phyloP scores from a whole-genome alignment of 2,329 filamentous ascomycete genomes.

The Claviceps arundinis region DNA sequence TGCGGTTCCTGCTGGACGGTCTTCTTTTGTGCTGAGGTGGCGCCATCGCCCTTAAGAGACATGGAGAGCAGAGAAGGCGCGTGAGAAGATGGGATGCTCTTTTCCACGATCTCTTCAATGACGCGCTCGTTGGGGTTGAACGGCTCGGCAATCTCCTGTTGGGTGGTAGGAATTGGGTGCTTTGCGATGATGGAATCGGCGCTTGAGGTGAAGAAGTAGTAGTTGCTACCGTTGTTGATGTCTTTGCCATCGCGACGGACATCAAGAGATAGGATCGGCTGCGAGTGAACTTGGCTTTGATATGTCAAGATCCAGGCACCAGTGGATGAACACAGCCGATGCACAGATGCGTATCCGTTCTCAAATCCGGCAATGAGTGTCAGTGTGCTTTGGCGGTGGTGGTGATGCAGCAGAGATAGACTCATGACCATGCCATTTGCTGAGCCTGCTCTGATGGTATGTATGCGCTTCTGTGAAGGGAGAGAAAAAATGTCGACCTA shows the following conservation, averaged over 20 bases:
- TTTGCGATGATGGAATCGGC: conserved; percentile 71
- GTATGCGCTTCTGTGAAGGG: conserved; percentile 57
- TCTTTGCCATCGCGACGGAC: conserved; percentile 24
- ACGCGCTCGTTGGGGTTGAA: conserved; percentile 4
- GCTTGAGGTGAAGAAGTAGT: conserved; percentile 63
- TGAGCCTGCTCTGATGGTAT: conserved; percentile 36
- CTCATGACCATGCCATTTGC: conserved; percentile 83
- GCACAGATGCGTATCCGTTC: conserved; percentile 61
- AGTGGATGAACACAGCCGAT: conserved; percentile 30
- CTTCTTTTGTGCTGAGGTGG: background rate
- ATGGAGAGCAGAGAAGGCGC: conserved; percentile 14
- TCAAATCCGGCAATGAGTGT: conserved; percentile 71
- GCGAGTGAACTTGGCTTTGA: conserved; percentile 53
- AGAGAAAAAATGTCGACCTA: conserved; percentile 74
- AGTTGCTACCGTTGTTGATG: conserved; percentile 16
- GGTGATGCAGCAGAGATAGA: conserved; percentile 36
- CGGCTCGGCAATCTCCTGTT: conserved; percentile 12
- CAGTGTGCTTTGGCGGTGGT: conserved; percentile 36
- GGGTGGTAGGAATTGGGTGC: conserved; percentile 46
- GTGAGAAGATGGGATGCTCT: conserved; percentile 5
- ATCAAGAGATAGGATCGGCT: conserved; percentile 69
- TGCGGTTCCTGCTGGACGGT: background rate
- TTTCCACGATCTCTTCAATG: conserved; percentile 2
- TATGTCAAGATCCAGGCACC: conserved; percentile 43
- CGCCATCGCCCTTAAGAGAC: conserved; percentile 7